Evolutionary conservation across 2,329 filamentous ascomycete species (phyloP), one percentile per base, ranked within the genome.

Genomic region (Sarocladium strictum): DNA sequence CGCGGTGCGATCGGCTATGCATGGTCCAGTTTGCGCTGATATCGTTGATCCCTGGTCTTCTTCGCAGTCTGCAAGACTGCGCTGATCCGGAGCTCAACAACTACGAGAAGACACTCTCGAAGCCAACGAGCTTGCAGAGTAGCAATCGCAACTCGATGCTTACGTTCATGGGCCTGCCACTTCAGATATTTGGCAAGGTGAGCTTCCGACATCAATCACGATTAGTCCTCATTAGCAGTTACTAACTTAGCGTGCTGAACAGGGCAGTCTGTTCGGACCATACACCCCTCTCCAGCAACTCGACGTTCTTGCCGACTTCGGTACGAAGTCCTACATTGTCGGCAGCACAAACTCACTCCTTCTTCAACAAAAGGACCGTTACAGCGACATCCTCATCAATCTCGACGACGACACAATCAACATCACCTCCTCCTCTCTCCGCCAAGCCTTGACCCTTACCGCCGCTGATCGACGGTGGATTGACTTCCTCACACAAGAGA

Each of bases 11-110:
- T 71, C 83, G 89, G 60, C 76, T 99, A 61, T 99, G 94, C 80
- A 96, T 97, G 89, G 92, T 96, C 72, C 94, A 99, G 70, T 99
- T 97, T 74, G 94, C 93, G 41, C 81, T 99, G 45, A 87, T 99
- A 62, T 97, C 93, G 53, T 78, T 99, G 64, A 95, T 99, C 74
- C 94, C 94, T 47, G 91, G 92, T 57, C 82, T 99, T 55, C 85
- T 97, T 64, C 85, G 90, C 64, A 90, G 88, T 63, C 80, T 99
- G n/a, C 86, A 95, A 71, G 94, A 99, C 72, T 95, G 90, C 64
- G 93, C 94, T 51, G 91, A 96, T 65, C 94, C 94, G n/a, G 87
- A 92, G 43, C 81, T 97, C 68, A 87, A 97, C 69, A 85, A 72
- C 56, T 93, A 94, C 67, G 89, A 92, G 63, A 83, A 86, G 67